A percentile compares a stretch with the other conserved stretches of the same genome.
Evolutionary conservation across 2,329 filamentous ascomycete species (phyloP).

Genomic region (Aquanectria penicillioides): DNA sequence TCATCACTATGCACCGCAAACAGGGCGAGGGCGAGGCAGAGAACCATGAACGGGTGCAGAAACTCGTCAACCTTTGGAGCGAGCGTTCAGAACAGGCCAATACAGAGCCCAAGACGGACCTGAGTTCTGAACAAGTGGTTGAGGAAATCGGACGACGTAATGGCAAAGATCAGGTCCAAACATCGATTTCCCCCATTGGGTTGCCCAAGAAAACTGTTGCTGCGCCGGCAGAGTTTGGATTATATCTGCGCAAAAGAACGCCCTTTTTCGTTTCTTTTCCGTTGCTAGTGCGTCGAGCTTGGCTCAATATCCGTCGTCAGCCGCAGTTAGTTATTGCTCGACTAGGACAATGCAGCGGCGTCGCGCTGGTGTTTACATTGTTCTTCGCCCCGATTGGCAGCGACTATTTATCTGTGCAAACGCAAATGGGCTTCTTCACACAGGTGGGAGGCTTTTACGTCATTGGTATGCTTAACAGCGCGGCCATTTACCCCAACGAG

Average conservation of each 20-base stretch:
- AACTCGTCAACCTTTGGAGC: slow-evolving; percentile 68
- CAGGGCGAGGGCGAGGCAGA: slow-evolving; percentile 70
- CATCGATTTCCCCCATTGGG: neutral
- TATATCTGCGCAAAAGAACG: neutral
- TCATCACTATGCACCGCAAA: slow-evolving; percentile 74
- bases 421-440: slow-evolving; percentile 75
- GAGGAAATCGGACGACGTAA: too few species aligned
- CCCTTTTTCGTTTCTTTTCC: slow-evolving; percentile 60
- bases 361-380: slow-evolving; percentile 69
- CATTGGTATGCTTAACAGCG: slow-evolving; percentile 80
- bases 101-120: too few species aligned
- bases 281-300: slow-evolving; percentile 71
- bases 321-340: slow-evolving; percentile 70
- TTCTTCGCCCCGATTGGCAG: slow-evolving; percentile 76
- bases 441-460: slow-evolving; percentile 76
- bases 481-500: slow-evolving; percentile 76
- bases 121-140: too few species aligned
- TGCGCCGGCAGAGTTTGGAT: neutral
- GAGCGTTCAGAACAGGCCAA: slow-evolving; percentile 52
- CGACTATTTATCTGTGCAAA: slow-evolving; percentile 75
- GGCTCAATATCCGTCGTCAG: slow-evolving; percentile 74
- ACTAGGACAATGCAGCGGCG: slow-evolving; percentile 70
- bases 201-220: neutral
- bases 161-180: neutral
- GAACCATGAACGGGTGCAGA: slow-evolving; percentile 66